Base-by-base conservation (phyloP, 2,329 filamentous ascomycete genomes). In the Cladosporium sphaerospermum region DNA sequence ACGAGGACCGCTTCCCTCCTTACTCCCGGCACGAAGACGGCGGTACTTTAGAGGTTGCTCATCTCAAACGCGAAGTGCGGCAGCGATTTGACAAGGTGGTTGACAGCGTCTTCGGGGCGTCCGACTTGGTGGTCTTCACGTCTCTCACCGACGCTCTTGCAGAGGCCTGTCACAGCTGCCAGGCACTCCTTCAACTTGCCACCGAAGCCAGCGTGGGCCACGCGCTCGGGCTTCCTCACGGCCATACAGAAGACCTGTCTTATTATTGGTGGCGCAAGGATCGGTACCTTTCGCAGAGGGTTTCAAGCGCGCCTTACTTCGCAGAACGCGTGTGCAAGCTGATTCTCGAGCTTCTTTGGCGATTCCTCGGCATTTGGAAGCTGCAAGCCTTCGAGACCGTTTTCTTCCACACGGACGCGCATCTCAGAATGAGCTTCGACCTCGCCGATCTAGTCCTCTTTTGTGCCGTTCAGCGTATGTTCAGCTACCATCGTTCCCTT, bases 301-400 rank as follows among this genome's bases (percentile, higher is more conserved):
- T 4, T 28, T 16, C 39, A 5, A 16, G 19, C 14, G 36, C 46
- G 23, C 46, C 47, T 5, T 58, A 48, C 47, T 39, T 60, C 16
- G 55, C 57, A 9, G 56, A 61, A 13, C 52, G 56, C n/a, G 45
- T 55, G 14, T 56, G 54, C 6, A 55, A 56, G 18, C 56, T 60
- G 3, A 18, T 61, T 9, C 45, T 61, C 19, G 59, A 61, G 10
- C 45, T 59, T n/a, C 14, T 42, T 9, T 49, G 57, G 48, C 56
- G 57, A 14, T 13, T 56, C 11, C n/a, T 60, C 33, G 40, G 56
- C 16, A 55, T 54, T 4, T 51, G 59, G 23, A 28, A 28, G 23
- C 23, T 28, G 23, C 23, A 28, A 28, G 4, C 23, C 23, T 28
- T 28, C 23, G 1, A 7, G 23, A 28, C 23, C 7, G 23, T 28